Conservation (phyloP, 2,329 filamentous ascomycete genomes). For the Leptosphaerulina australis region DNA sequence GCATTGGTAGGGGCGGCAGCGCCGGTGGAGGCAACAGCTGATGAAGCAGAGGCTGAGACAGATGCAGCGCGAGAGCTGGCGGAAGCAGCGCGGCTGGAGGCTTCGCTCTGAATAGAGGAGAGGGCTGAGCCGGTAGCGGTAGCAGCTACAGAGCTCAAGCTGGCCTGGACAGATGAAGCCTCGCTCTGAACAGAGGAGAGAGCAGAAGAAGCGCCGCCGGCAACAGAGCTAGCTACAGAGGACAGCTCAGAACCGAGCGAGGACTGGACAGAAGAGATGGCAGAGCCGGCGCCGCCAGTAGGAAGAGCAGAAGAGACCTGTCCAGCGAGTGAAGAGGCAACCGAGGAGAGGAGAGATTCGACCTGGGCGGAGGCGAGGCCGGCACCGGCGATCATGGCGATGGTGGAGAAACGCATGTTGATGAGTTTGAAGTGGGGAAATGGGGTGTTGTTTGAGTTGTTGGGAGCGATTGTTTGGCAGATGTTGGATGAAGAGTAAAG, state of each 20-base stretch:
- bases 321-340: slow-evolving; percentile 22
- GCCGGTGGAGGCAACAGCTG: slow-evolving; percentile 21
- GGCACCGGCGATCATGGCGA: slow-evolving; percentile 40
- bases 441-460: slow-evolving; percentile 15
- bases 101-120: neutral
- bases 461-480: slow-evolving; percentile 21
- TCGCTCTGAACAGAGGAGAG: slow-evolving; percentile 23
- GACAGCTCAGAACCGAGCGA: slow-evolving; percentile 17
- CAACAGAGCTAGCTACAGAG: slow-evolving; percentile 17
- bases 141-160: slow-evolving; percentile 21
- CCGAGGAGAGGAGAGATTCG: slow-evolving; percentile 33
- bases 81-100: slow-evolving; percentile 12
- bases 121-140: slow-evolving; percentile 17
- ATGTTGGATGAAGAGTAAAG: slow-evolving; percentile 14
- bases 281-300: slow-evolving; percentile 16
- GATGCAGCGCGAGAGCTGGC: slow-evolving; percentile 4
- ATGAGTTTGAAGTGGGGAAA: slow-evolving; percentile 14
- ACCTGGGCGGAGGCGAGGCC: slow-evolving; percentile 39
- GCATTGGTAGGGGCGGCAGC: slow-evolving; percentile 32
- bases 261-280: slow-evolving; percentile 7
- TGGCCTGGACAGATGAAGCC: slow-evolving; percentile 23
- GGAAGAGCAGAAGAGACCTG: slow-evolving; percentile 19
- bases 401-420: slow-evolving; percentile 47
- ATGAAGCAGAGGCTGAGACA: slow-evolving; percentile 11
- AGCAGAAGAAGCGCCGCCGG: slow-evolving; percentile 14